Conservation (phyloP, 192 early-diverging fungal genomes). For the Thoreauomyces humboldtii region DNA sequence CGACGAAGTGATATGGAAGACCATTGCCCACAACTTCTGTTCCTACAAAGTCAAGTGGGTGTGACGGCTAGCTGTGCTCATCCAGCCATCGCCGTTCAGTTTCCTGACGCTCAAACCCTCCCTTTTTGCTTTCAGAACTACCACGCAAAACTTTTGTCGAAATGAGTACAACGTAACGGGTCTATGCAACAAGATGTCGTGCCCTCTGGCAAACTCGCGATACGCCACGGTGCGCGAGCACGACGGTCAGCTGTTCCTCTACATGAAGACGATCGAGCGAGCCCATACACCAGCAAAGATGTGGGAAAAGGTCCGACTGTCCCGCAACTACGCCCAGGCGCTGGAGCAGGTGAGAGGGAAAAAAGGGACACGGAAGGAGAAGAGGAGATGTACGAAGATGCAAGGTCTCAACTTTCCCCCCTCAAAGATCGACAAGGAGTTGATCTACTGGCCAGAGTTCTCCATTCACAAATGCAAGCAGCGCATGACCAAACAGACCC, state of each 20-base stretch:
- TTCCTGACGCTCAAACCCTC: neutral
- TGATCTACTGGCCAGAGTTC: constrained; percentile 90
- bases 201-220: constrained; percentile 90
- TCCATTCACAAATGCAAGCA: constrained; percentile 95
- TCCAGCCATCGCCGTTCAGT: neutral
- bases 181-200: constrained; percentile 89
- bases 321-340: constrained; percentile 87
- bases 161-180: constrained; percentile 97
- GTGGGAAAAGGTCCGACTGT: constrained; percentile 88
- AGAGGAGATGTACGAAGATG: too few relatives aligned
- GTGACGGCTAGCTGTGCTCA: neutral
- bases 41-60: constrained; percentile 95
- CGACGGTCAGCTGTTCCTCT: constrained; percentile 80
- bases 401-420: neutral
- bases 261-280: constrained; percentile 92
- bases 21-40: constrained; percentile 95
- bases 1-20: constrained; percentile 81
- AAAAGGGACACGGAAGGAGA: too few relatives aligned
- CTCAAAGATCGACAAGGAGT: constrained; percentile 80
- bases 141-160: constrained; percentile 87
- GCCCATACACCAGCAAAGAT: constrained; percentile 90
- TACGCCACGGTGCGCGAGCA: constrained; percentile 93
- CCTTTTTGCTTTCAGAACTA: constrained; percentile 55
- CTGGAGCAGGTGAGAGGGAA: constrained; percentile 73
- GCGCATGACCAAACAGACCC: constrained; percentile 91